A percentile compares a stretch with the other conserved stretches of the same genome.
Conservation (phyloP, 352 stramenopile species). For the Pythium graminicola region DNA sequence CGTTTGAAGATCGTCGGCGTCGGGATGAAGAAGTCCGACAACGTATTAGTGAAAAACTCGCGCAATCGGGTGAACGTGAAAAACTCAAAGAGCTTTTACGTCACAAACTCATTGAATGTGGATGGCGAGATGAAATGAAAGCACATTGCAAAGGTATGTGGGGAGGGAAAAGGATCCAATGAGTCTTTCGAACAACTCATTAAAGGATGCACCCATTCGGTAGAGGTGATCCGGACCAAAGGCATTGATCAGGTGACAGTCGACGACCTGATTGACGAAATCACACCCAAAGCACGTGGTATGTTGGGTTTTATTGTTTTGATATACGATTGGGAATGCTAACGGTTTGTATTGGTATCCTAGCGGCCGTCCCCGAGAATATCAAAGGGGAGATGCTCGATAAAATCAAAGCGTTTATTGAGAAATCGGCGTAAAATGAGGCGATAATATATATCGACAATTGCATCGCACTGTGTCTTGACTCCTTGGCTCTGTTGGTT, state of each 20-base stretch:
- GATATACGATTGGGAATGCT: background rate
- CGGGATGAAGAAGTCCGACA: slow-evolving; percentile 15
- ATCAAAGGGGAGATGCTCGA: slow-evolving; percentile 89
- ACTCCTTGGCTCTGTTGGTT: background rate
- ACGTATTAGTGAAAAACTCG: slow-evolving; percentile 20
- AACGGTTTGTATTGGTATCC: slow-evolving; percentile 15
- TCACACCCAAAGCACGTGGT: slow-evolving; percentile 85
- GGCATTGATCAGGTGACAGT: slow-evolving; percentile 93
- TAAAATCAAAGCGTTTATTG: slow-evolving; percentile 89
- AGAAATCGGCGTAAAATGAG: slow-evolving; percentile 54
- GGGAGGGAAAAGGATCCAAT: background rate
- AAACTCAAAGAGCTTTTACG: slow-evolving; percentile 21
- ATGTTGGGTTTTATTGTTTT: background rate
- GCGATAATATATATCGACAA: background rate
- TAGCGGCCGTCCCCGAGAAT: slow-evolving; percentile 81
- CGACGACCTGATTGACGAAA: slow-evolving; percentile 91
- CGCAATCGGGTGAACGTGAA: slow-evolving; percentile 20
- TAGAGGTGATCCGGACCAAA: slow-evolving; percentile 91
- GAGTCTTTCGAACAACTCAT: no score
- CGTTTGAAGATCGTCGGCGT: slow-evolving; percentile 8
- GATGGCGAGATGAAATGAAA: slow-evolving; percentile 91
- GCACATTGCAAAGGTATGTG: slow-evolving; percentile 73
- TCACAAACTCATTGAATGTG: slow-evolving; percentile 27
- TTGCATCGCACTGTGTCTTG: no score
- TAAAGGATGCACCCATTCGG: slow-evolving; percentile 6